phyloP scores from a whole-genome alignment of 805 yeast genomes.

The Yarrowia sp. region DNA sequence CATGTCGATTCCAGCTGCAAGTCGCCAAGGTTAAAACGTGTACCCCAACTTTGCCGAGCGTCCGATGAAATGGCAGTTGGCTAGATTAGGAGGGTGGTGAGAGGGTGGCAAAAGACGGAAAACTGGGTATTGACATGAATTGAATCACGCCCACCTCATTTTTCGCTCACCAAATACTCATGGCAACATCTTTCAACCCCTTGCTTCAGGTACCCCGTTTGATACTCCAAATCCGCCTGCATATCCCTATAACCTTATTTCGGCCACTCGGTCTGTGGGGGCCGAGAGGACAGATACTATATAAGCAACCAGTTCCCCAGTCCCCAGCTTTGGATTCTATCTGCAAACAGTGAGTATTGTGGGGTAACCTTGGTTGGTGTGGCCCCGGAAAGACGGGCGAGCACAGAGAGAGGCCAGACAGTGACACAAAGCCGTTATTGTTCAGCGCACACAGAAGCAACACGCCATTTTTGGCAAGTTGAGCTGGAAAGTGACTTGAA shows the following conservation, averaged over 20 bases:
- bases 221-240: constrained; percentile 28
- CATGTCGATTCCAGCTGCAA: constrained; percentile 34
- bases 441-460: too few relatives aligned
- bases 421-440: too few relatives aligned
- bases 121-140: background rate
- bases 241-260: constrained; percentile 34
- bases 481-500: too few relatives aligned
- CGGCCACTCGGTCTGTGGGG: constrained; percentile 35
- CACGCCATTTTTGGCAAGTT: too few relatives aligned
- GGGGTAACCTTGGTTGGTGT: background rate
- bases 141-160: background rate
- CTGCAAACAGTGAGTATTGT: constrained; percentile 34
- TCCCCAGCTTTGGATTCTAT: constrained; percentile 31
- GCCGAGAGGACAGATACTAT: constrained; percentile 30
- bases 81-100: too few relatives aligned
- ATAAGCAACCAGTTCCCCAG: constrained; percentile 27
- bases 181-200: background rate
- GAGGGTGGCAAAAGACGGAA: background rate
- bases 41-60: constrained; percentile 39
- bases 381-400: too few relatives aligned
- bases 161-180: background rate
- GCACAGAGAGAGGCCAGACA: too few relatives aligned
- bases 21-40: constrained; percentile 19
- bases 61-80: background rate
- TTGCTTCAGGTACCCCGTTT: background rate